These are phyloP conservation scores for Barbatosphaeria neglecta DNA, from an alignment of 495 filamentous ascomycete genomes.

Conservation along the genomic window DNA sequence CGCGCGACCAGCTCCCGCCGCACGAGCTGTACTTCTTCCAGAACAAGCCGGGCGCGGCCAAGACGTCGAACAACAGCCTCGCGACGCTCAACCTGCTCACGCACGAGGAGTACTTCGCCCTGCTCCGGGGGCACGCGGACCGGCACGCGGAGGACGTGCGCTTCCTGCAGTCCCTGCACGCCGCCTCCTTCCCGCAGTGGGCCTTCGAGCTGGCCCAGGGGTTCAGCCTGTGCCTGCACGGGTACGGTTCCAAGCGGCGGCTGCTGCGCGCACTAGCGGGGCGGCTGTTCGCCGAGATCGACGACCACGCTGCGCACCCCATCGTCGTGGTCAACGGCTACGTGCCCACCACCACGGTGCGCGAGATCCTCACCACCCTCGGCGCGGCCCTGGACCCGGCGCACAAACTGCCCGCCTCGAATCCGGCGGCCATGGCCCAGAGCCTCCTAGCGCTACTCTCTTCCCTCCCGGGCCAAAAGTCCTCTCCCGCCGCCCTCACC, in stretches of 20 bases:
- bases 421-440: conserved; percentile 43
- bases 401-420: conserved; percentile 27
- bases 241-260: conserved; percentile 76
- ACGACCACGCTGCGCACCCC: conserved; percentile 29
- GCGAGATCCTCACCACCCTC: conserved; percentile 67
- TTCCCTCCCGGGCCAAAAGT: conserved; percentile 12
- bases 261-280: conserved; percentile 70
- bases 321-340: conserved; percentile 89
- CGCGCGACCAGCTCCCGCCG: conserved; percentile 63
- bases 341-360: conserved; percentile 58
- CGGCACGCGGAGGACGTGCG: conserved; percentile 60
- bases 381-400: conserved; percentile 50
- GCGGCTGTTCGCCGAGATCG: conserved; percentile 45
- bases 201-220: conserved; percentile 77
- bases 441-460: conserved; percentile 39
- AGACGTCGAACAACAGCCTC: conserved; percentile 81
- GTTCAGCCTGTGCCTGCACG: conserved; percentile 87
- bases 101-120: conserved; percentile 81
- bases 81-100: conserved; percentile 64
- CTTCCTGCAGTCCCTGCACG: conserved; percentile 63
- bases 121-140: conserved; percentile 54
- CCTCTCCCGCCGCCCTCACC: conserved; percentile 30
- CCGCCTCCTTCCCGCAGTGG: conserved; percentile 82
- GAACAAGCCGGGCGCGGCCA: conserved; percentile 65
- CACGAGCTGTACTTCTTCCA: conserved; percentile 92